Base-by-base conservation (phyloP, 2,329 filamentous ascomycete genomes). In the Diaporthe ampelina region DNA sequence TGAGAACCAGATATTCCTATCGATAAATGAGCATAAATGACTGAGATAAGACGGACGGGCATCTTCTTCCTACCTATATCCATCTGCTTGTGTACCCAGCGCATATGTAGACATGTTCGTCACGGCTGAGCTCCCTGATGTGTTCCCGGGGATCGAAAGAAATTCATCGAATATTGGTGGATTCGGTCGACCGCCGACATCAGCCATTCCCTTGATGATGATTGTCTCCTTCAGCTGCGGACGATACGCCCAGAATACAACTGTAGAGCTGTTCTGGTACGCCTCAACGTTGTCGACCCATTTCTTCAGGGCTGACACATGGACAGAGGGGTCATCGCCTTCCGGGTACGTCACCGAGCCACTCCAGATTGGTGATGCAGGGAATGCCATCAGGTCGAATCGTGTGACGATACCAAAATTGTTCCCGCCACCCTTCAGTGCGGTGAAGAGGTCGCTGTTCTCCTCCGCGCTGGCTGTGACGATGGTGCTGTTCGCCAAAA, bases 281-380 rank as follows among this genome's bases (percentile, higher is more conserved):
- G 54, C 35, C 29, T 57, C 54, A 19, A 57, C 54, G 29, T 35
- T 57, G 54, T 57, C 54, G 54, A 57, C 9, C 54, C 29, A 57
- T 21, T 19, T 19, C 7, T 57, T 57, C 29, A 57, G 24, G 19
- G 54, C 29, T 7, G 29, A n/a, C 1, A 57, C 7, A 35, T 57
- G 54, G 1, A 21, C 17, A 6, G 29, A 57, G 3, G 54, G 54
- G 29, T 57, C 54, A 7, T 15, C 19, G 21, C 29, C 54, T 4
- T 57, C 54, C 7, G 54, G 54, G 29, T 57, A n/a, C 29, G 10
- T n/a, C 10, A n/a, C 21, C 1, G 29, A 35, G 19, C 29, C 54
- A 13, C 29, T 57, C 54, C 54, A 57, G 9, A 57, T 57, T 5
- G 54, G 54, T 1, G 54, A 57, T n/a, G 29, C 10, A 6, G 54